Evolutionary conservation across 257 asterid genomes (phyloP).

Genomic region (Plantago major): DNA sequence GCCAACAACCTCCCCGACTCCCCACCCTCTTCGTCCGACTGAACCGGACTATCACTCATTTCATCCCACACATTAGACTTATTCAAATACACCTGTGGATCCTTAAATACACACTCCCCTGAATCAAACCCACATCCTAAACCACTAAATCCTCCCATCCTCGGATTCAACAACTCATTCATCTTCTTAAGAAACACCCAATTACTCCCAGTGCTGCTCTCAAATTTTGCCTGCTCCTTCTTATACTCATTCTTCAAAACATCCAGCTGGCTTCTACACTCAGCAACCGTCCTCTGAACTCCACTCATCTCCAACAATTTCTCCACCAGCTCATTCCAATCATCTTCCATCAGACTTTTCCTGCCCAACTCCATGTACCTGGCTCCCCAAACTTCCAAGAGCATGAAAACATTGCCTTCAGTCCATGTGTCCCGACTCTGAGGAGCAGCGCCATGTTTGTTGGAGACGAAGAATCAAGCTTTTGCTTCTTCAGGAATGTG

Average conservation of each 20-base stretch:
- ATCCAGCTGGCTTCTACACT: conserved; percentile 70
- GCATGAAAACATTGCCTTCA: conserved; percentile 59
- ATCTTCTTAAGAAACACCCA: conserved; percentile 86
- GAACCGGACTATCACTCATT: conserved; percentile 92
- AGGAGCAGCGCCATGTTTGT: conserved; percentile 32
- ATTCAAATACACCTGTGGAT: conserved; percentile 72
- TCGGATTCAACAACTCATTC: conserved; percentile 59
- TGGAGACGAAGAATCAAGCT: conserved; percentile 54
- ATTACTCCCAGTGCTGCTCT: conserved; percentile 56
- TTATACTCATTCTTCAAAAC: conserved; percentile 72
- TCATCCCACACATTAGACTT: conserved; percentile 78
- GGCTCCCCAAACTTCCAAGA: conserved; percentile 90
- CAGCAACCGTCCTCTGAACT: conserved; percentile 48
- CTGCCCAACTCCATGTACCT: conserved; percentile 68
- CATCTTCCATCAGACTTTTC: conserved; percentile 67
- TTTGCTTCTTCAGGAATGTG: conserved; percentile 51
- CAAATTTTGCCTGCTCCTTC: conserved; percentile 69
- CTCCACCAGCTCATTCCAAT: conserved; percentile 77
- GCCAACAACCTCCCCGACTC: too few relatives aligned
- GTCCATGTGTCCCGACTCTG: conserved; percentile 45
- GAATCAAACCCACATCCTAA: conserved; percentile 86
- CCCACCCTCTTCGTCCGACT: conserved; percentile 62
- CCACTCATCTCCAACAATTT: conserved; percentile 61
- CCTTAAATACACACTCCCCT: conserved; percentile 86
- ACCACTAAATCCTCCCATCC: conserved; percentile 50